Percentiles rank a stretch among this genome's conserved stretches.
Conservation (phyloP, 345 rosid genomes). For the Gossypium herbaceum region DNA sequence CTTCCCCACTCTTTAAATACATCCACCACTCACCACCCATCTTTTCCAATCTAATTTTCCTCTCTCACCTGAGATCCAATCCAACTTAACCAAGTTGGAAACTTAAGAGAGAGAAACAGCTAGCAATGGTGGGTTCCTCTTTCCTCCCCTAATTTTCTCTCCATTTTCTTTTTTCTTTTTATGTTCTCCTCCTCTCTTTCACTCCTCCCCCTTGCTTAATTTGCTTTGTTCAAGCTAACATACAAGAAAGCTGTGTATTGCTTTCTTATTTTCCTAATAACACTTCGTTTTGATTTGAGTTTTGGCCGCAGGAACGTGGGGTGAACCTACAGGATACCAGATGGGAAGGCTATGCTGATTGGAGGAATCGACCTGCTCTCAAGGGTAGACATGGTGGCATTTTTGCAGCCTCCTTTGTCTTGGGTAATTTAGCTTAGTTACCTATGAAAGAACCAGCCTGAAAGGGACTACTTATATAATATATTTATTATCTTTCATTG, state of each 20-base stretch:
- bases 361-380: conserved; percentile 61
- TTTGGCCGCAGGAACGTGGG: conserved; percentile 46
- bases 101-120: background rate
- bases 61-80: conserved; percentile 24
- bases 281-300: background rate
- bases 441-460: background rate
- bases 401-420: conserved; percentile 63
- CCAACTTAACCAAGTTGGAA: conserved; percentile 9
- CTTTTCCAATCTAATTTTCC: conserved; percentile 28
- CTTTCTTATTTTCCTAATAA: background rate
- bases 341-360: conserved; percentile 84
- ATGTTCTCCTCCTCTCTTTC: background rate
- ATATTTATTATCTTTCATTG: background rate
- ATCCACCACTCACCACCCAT: conserved; percentile 32
- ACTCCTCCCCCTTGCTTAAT: background rate
- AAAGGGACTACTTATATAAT: too few species aligned
- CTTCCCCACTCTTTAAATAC: conserved; percentile 35
- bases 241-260: background rate
- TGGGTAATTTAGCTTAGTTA: conserved; percentile 31
- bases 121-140: conserved; percentile 57
- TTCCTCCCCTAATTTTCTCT: background rate
- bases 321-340: conserved; percentile 24
- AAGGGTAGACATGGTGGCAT: conserved; percentile 71
- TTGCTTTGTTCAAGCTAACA: background rate
- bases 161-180: background rate